phyloP scores from a whole-genome alignment of 805 yeast genomes.

The Starmerella floris region DNA sequence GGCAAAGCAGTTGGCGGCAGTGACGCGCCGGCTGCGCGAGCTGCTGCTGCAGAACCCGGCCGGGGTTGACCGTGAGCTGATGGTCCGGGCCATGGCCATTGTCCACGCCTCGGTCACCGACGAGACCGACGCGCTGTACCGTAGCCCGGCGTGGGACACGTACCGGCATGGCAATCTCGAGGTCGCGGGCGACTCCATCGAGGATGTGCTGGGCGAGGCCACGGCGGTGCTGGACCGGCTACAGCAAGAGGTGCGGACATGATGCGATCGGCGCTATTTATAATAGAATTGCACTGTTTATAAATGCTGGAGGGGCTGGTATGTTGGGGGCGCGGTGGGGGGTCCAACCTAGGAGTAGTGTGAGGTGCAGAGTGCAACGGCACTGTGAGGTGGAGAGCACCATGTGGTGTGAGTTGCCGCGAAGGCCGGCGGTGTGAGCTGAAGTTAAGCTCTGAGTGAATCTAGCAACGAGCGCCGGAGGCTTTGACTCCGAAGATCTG shows the following conservation, averaged over 20 bases:
- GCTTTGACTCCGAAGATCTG: no score
- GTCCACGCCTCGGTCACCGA: conserved; percentile 23
- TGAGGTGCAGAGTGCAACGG: no score
- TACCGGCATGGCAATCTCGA: conserved; percentile 7
- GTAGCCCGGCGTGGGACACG: conserved; percentile 16
- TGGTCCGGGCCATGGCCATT: conserved; percentile 21
- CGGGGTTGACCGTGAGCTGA: background rate
- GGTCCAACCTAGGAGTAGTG: no score
- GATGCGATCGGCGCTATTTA: background rate
- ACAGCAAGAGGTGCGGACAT: no score
- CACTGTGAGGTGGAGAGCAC: no score
- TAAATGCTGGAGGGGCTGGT: no score
- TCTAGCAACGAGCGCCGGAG: no score
- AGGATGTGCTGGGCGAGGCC: conserved; percentile 16
- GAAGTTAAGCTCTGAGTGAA: no score
- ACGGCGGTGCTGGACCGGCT: background rate
- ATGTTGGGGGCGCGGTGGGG: no score
- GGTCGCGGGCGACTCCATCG: conserved; percentile 16
- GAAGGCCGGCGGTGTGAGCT: no score
- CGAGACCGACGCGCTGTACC: conserved; percentile 18
- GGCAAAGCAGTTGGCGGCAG: conserved; percentile 18
- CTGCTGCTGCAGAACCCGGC: conserved; percentile 6
- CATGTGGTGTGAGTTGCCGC: no score
- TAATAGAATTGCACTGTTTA: no score
- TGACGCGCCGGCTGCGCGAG: conserved; percentile 17